Conservation (phyloP, 768 basidiomycete species). For the Roridomyces roridus region DNA sequence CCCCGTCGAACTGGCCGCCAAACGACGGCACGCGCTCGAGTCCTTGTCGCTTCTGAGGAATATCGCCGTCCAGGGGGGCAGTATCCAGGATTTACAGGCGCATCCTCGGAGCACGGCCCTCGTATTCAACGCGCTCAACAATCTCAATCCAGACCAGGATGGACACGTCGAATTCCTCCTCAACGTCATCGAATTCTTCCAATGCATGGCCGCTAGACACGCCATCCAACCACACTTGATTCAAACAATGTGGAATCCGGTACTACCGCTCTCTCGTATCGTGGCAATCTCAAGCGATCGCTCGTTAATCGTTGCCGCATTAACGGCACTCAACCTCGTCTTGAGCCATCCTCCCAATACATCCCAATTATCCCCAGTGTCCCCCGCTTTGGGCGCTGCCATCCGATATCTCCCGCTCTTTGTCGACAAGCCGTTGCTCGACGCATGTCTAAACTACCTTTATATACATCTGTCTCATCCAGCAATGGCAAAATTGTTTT, state of each 20-base stretch:
- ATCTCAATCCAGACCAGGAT: conserved; percentile 66
- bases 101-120: conserved; percentile 70
- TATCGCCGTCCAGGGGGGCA: conserved; percentile 71
- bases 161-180: conserved; percentile 76
- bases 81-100: conserved; percentile 62
- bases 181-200: conserved; percentile 74
- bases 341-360: conserved; percentile 68
- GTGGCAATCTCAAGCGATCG: conserved; percentile 70
- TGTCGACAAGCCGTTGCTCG: conserved; percentile 70
- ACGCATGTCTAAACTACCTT: conserved; percentile 75
- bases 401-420: conserved; percentile 78
- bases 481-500: conserved; percentile 77
- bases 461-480: conserved; percentile 79
- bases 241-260: conserved; percentile 49
- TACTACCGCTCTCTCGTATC: conserved; percentile 62
- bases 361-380: conserved; percentile 56
- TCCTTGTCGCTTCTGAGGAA: conserved; percentile 90
- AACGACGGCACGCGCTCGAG: conserved; percentile 81
- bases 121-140: conserved; percentile 67
- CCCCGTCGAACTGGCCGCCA: conserved; percentile 53
- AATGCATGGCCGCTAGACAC: conserved; percentile 59
- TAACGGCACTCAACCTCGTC: conserved; percentile 65
- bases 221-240: conserved; percentile 39
- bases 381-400: conserved; percentile 65
- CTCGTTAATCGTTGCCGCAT: conserved; percentile 71